Evolutionary conservation across 495 filamentous ascomycete genomes (phyloP), one percentile per base, ranked within the genome.

Genomic region (Lophiostoma macrostomum): DNA sequence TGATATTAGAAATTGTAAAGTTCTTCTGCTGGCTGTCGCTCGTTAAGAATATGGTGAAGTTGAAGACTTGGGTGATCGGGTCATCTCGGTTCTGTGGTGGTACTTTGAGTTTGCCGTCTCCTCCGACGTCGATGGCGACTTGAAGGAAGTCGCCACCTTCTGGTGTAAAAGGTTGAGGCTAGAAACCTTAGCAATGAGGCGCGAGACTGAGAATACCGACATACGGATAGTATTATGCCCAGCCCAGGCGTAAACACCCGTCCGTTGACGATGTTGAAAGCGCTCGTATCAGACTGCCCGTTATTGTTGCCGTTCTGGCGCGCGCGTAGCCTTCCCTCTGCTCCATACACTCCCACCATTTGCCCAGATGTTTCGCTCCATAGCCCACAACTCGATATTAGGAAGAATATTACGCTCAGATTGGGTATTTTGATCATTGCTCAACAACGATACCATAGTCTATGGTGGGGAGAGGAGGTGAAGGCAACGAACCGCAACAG

Each of bases 1-100:
- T 71, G 42, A 80, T 81, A 64, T 85, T 85, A 31, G 78, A 80
- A 45, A 86, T 81, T 23, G 83, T 85, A 62, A 87, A 81, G 65
- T 86, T 87, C 51, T 74, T 76, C 28, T 75, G 76, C 12, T 76
- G 78, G 16, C 68, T 60, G 57, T 79, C 76, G 61, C 79, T 83
- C 49, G 76, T 85, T 22, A 87, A 73, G 66, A 87, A 86, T 30
- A 87, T 72, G 37, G 74, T 82, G 68, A 86, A 80, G 63, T 78
- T 77, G 68, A 80, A 76, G 52, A 87, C 79, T 48, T 67, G 68
- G 34, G 75, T 80, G 5, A 57, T 41, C 1, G 51, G 51, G 43
- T 64, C 61, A 4, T 71, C 61, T 7, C 69, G 69, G 53, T 80
- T 72, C 10, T 67, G 64, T 0, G 77, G 79, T n/a, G 79, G 82